Evolutionary conservation across 257 asterid species (phyloP), one percentile per base, ranked within the genome.

Genomic region (Jasminum sambac): DNA sequence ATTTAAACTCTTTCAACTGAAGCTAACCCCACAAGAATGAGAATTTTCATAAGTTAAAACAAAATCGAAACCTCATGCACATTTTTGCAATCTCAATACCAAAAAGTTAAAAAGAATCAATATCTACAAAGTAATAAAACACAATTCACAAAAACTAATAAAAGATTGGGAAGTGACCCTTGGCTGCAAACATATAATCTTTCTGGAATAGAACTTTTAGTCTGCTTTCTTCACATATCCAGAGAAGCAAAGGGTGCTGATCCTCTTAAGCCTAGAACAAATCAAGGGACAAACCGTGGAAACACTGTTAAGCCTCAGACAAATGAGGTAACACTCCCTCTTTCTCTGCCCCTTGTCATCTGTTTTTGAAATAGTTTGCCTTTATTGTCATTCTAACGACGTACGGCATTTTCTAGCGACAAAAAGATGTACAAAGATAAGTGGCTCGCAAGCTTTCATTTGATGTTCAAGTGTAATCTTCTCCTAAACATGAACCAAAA

Each of bases 1-100:
- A 6, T 30, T 16, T 48, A n/a, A 48, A 7, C 26, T 50, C 12
- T 41, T 69, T 48, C 50, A 37, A 75, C 40, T 65, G 41, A 55
- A 63, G 26, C 11, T 39, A 24, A 61, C 55, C 52, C 50, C 55
- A 62, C 57, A 75, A 30, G 48, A 7, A 48, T 48, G 5, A 14
- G 16, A 44, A 48, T 48, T 24, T 50, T n/a, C 59, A 50, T 50
- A 50, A 17, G 59, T 50, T 50, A n/a, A 48, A 55, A 30, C 19
- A 0, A 55, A 55, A 19, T 55, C 11, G 4, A 55, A 4, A 23
- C 62, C 62, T 21, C 36, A 8, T 21, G 34, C 26, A 19, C 16
- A 5, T 21, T 55, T 55, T 55, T 8, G 16, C 26, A 55, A 55
- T 55, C 1, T 11, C 36, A 55, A 21, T 55, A 10, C 16, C 7